Evolutionary conservation across 148 eudicot species (phyloP).

Genomic region (Spergularia marina): DNA sequence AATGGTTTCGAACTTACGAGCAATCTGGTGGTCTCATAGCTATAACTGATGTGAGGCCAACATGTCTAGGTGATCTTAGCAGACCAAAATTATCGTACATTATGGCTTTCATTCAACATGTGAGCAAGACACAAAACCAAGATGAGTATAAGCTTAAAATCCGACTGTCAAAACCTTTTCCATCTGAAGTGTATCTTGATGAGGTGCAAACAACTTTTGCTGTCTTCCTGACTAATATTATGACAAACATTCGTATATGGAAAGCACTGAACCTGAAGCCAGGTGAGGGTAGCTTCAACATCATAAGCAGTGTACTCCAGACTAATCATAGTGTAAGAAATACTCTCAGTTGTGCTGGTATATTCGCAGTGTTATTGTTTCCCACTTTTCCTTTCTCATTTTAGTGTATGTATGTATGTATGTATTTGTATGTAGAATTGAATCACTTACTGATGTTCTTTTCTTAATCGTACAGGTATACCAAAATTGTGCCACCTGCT

Average conservation of each 20-base stretch:
- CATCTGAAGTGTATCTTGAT: constrained; percentile 5
- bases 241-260: constrained; percentile 23
- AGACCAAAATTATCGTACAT: constrained; percentile 1
- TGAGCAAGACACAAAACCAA: neutral
- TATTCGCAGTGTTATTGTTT: too few species aligned
- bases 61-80: constrained; percentile 12
- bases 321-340: constrained; percentile 8
- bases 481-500: neutral
- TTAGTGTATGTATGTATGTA: too few species aligned
- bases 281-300: constrained; percentile 19
- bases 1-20: constrained; percentile 8
- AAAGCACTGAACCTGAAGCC: constrained; percentile 18
- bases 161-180: constrained; percentile 17
- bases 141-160: constrained; percentile 13
- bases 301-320: constrained; percentile 7
- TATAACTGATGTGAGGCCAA: constrained; percentile 12
- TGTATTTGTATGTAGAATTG: too few species aligned
- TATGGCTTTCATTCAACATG: constrained; percentile 11
- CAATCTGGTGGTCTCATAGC: constrained; percentile 19
- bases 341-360: too few species aligned
- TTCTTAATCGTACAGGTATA: too few species aligned
- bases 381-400: too few species aligned
- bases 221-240: constrained; percentile 9
- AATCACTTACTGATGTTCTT: too few species aligned
- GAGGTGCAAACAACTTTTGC: neutral